Evolutionary conservation across 176 grass and related monocot genomes (phyloP), one percentile per base, ranked within the genome.

Genomic region (Bothriochloa decipiens): DNA sequence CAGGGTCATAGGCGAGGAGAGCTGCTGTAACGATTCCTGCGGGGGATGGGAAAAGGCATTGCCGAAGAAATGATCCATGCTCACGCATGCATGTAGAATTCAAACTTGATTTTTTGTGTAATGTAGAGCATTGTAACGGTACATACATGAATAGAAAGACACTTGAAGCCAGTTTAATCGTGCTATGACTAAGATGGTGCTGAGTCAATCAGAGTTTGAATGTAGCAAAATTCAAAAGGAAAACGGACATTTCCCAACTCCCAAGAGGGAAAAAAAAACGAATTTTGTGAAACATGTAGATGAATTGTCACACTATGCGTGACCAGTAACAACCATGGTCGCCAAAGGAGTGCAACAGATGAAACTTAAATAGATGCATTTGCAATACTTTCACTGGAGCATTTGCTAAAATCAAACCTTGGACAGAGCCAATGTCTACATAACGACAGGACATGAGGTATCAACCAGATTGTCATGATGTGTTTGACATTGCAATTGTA

Each of bases 1-100:
- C 88, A 79, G 88, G 80, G 88, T 90, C n/a, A 90, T 90, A 29
- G 88, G 88, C 22, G 16, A 87, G 37, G 84, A 83, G 88, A 90
- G 88, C 75, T 90, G 88, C 68, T 90, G 88, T 29, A 84, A 90
- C 69, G 84, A 87, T 62, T 83, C 88, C 17, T 90, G 88, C 43
- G 88, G 88, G n/a, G 84, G 75, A 0, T 87, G 84, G 84, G 88
- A 87, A 74, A 87, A 83, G 62, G 88, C 74, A 0, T n/a, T 8
- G 12, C 80, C 80, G 2, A 23, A 74, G 60, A 74, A 68, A 68
- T 87, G 37, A 35, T 87, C 74, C 18, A 27, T 78, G 53, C 69
- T 58, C 73, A 32, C 17, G 35, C 78, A 42, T 52, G 33, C 81
- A 3, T 43, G 83, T 90, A 89, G 78, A 57, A 45, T 57, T 70